Conservation (phyloP, 2,329 filamentous ascomycete genomes). For the Pseudopyricularia cyperi region DNA sequence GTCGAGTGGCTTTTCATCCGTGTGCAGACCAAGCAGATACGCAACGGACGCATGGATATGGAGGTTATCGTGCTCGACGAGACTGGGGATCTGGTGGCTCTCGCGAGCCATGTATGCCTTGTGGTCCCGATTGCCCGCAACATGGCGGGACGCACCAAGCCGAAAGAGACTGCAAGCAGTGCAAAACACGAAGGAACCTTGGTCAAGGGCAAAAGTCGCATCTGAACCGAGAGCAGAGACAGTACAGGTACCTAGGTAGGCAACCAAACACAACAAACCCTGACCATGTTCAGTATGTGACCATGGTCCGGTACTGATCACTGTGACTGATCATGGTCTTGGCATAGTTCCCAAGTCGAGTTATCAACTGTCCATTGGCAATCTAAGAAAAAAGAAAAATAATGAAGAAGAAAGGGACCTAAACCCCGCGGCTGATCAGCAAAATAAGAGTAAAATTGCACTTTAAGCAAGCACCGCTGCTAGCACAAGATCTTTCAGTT, state of each 20-base stretch:
- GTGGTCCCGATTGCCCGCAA: conserved; percentile 53
- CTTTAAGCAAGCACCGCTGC: too few species aligned
- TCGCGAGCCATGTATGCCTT: conserved; percentile 56
- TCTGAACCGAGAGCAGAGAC: background rate
- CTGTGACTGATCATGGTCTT: too few species aligned
- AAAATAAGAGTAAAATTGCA: background rate
- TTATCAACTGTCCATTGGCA: too few species aligned
- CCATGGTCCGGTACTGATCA: too few species aligned
- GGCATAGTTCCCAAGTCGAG: too few species aligned
- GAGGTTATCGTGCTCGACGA: conserved; percentile 57
- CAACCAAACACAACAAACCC: too few species aligned
- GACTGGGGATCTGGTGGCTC: conserved; percentile 48
- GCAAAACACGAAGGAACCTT: background rate
- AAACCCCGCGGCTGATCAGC: background rate
- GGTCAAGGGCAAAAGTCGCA: background rate
- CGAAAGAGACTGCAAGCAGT: background rate
- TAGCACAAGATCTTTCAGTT: too few species aligned
- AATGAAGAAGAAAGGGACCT: too few species aligned
- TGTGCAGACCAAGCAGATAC: conserved; percentile 51
- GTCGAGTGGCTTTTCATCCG: conserved; percentile 61
- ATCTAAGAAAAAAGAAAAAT: too few species aligned
- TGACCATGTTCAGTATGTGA: too few species aligned
- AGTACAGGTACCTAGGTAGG: too few species aligned
- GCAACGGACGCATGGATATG: conserved; percentile 61
- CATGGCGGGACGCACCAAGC: conserved; percentile 10